Evolutionary conservation across 495 filamentous ascomycete species (phyloP).

Genomic region (Aspergillus indologenus): DNA sequence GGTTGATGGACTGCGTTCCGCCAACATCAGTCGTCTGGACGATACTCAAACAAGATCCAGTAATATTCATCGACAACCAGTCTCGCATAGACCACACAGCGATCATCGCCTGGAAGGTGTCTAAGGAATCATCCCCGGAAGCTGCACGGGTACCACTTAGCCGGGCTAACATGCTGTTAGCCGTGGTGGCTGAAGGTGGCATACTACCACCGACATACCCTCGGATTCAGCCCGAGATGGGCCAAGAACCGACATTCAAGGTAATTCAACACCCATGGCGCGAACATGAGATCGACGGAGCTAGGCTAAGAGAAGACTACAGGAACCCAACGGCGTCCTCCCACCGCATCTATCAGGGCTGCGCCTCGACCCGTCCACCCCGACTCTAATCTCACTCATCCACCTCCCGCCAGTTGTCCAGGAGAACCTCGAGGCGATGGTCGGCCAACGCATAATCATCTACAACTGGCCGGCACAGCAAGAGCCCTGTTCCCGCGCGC

Average conservation of each 20-base stretch:
- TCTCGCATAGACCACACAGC: not conserved
- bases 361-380: constrained; percentile 1
- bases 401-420: not conserved
- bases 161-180: not conserved
- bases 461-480: not conserved
- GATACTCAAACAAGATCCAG: not conserved
- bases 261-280: not conserved
- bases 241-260: not conserved
- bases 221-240: not conserved
- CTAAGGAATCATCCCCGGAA: not conserved
- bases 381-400: not conserved
- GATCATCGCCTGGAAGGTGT: not conserved
- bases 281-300: not conserved
- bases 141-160: constrained; percentile 1
- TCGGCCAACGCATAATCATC: not conserved
- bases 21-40: not conserved
- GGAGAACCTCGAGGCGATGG: not conserved
- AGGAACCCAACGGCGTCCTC: not conserved
- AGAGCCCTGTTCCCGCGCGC: constrained; percentile 1
- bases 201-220: not conserved
- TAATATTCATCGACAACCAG: not conserved
- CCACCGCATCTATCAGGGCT: not conserved
- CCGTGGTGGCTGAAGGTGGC: not conserved
- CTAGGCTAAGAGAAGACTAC: not conserved
- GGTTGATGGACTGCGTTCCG: not conserved